Percentiles rank a stretch among this genome's conserved stretches.
Conservation (phyloP, 495 filamentous ascomycete species). For the Hypoxylon fuscum region DNA sequence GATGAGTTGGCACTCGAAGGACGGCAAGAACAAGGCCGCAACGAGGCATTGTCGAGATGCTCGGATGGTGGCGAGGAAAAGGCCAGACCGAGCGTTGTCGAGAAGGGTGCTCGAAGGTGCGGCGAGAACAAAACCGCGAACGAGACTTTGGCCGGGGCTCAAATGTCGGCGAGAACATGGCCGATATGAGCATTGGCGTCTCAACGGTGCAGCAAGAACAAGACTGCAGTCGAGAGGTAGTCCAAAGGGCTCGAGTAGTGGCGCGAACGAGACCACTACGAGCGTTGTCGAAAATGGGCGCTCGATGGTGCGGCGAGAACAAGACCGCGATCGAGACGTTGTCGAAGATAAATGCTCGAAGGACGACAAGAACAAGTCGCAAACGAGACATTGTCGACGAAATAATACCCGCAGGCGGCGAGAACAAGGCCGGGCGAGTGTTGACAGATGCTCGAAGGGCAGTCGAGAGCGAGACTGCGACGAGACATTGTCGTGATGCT, state of each 20-base stretch:
- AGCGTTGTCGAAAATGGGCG: conserved; percentile 1
- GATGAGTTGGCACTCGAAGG: not conserved
- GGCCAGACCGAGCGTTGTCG: not conserved
- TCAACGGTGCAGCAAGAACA: not conserved
- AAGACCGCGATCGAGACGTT: not conserved
- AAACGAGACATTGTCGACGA: not conserved
- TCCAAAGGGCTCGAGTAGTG: not conserved
- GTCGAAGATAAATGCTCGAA: not conserved
- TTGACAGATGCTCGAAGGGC: no score
- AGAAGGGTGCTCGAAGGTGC: not conserved
- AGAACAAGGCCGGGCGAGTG: no score
- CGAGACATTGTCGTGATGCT: no score
- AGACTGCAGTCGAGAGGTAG: not conserved
- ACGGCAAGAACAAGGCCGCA: conserved; percentile 2
- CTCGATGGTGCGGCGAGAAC: not conserved
- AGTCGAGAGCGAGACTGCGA: no score
- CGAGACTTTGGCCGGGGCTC: not conserved
- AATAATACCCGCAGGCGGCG: no score
- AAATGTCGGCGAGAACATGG: not conserved
- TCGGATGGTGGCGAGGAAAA: not conserved
- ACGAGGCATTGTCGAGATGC: conserved; percentile 3
- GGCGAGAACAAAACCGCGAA: not conserved
- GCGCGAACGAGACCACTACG: not conserved
- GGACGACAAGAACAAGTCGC: conserved; percentile 1
- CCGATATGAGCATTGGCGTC: not conserved